Evolutionary conservation across 2,329 filamentous ascomycete genomes (phyloP).

Genomic region (Clonostachys rhizophaga): DNA sequence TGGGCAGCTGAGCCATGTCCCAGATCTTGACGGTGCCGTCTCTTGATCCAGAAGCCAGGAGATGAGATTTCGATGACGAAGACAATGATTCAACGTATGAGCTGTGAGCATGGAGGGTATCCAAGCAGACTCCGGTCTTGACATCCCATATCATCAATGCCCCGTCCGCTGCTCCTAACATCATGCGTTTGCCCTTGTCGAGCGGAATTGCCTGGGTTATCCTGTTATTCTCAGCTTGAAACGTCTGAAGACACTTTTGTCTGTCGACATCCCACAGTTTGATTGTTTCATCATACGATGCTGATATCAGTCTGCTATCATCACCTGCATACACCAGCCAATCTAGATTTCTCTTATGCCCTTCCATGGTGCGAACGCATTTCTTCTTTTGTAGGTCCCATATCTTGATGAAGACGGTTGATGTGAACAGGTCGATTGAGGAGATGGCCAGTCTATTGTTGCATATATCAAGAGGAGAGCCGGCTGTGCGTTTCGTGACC

Average conservation of each 20-base stretch:
- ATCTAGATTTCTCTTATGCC: too few species aligned
- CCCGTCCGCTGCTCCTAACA: slow-evolving; percentile 4
- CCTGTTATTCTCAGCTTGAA: not conserved
- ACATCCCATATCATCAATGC: slow-evolving; percentile 9
- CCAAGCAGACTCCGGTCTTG: not conserved
- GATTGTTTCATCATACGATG: too few species aligned
- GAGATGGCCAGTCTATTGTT: too few species aligned
- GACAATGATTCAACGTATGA: too few species aligned
- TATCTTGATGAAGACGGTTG: slow-evolving; percentile 9
- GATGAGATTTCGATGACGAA: too few species aligned
- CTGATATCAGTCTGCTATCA: too few species aligned
- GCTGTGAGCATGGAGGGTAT: too few species aligned
- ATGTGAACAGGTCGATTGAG: too few species aligned
- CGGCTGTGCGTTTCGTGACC: too few species aligned
- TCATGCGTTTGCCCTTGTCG: slow-evolving; percentile 1
- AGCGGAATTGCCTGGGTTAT: not conserved
- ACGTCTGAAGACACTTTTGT: slow-evolving; percentile 1
- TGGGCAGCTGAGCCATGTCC: not conserved
- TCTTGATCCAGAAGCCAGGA: not conserved
- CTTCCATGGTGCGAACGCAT: too few species aligned
- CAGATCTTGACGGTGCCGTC: slow-evolving; percentile 2
- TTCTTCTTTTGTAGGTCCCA: slow-evolving; percentile 8
- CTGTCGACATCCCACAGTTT: slow-evolving; percentile 3
- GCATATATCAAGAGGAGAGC: too few species aligned
- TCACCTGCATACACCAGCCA: too few species aligned